Evolutionary conservation across 257 asterid species (phyloP).

Genomic region (Jasminum sambac): DNA sequence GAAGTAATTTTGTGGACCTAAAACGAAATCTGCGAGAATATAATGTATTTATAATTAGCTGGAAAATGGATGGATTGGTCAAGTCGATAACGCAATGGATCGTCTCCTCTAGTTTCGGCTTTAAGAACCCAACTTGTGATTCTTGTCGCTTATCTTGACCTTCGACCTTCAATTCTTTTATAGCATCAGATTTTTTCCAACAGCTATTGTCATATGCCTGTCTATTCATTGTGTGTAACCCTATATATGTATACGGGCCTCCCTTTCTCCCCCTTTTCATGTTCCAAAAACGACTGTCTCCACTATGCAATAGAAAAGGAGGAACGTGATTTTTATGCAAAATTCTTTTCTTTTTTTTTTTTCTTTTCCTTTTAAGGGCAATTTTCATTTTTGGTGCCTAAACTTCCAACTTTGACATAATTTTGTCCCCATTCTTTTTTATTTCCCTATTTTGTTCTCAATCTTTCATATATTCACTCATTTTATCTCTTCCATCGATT

Average conservation of each 20-base stretch:
- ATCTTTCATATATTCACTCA: no score
- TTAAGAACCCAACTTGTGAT: conserved; percentile 32
- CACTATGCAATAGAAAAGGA: background rate
- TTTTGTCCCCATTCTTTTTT: no score
- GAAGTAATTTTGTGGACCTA: conserved; percentile 32
- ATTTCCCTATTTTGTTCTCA: no score
- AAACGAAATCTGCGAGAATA: conserved; percentile 13
- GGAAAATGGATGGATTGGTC: conserved; percentile 20
- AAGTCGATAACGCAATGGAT: conserved; percentile 39
- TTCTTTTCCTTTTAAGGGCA: background rate
- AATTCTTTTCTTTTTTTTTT: background rate
- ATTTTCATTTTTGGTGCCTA: conserved; percentile 3
- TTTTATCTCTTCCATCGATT: no score
- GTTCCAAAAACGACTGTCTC: background rate
- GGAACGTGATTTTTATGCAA: conserved; percentile 26
- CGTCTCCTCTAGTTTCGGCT: conserved; percentile 33
- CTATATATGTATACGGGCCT: background rate
- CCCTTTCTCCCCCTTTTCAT: conserved; percentile 26
- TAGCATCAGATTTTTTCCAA: background rate
- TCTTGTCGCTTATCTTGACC: conserved; percentile 21
- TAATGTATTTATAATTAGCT: conserved; percentile 11
- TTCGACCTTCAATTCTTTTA: conserved; percentile 9
- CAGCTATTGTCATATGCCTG: background rate
- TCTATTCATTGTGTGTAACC: background rate
- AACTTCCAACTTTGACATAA: no score